phyloP scores from a whole-genome alignment of 2,329 filamentous ascomycete genomes.

The Cytospora piceicola region DNA sequence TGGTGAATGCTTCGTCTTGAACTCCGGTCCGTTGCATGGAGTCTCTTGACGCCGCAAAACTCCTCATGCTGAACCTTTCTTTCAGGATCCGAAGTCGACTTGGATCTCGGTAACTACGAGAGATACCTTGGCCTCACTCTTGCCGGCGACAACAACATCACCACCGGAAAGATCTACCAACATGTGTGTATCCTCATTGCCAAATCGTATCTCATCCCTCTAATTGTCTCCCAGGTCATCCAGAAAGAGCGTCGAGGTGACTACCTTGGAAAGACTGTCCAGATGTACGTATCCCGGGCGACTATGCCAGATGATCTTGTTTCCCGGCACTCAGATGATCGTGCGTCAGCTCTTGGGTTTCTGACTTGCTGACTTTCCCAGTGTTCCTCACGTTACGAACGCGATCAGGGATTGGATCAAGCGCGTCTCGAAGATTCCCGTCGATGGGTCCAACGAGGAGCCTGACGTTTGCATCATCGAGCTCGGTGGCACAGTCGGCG shows the following conservation, averaged over 20 bases:
- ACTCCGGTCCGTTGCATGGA: slow-evolving; percentile 37
- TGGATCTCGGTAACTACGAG: slow-evolving; percentile 63
- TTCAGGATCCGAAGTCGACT: slow-evolving; percentile 45
- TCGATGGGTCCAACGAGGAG: slow-evolving; percentile 79
- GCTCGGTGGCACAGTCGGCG: slow-evolving; percentile 53
- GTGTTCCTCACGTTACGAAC: slow-evolving; percentile 86
- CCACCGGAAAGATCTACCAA: slow-evolving; percentile 94
- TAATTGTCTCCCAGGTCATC: slow-evolving; percentile 31
- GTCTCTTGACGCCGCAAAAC: not conserved
- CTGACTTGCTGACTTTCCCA: slow-evolving; percentile 17
- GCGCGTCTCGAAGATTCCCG: slow-evolving; percentile 80
- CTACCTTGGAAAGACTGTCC: slow-evolving; percentile 87
- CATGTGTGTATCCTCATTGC: slow-evolving; percentile 70
- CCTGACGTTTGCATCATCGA: slow-evolving; percentile 92
- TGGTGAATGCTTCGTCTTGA: slow-evolving; percentile 86
- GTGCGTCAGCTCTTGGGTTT: not conserved
- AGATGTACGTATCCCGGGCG: slow-evolving; percentile 57
- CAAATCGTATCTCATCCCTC: not conserved
- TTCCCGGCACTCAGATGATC: not conserved
- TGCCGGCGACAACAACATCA: slow-evolving; percentile 91
- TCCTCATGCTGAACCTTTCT: slow-evolving; percentile 17
- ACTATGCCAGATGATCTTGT: not conserved
- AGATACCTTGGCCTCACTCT: slow-evolving; percentile 80
- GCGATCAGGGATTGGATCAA: slow-evolving; percentile 93
- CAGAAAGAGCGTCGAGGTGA: slow-evolving; percentile 68